Percentiles rank a stretch among this genome's conserved stretches.
These are phyloP conservation scores for Aureobasidium sp. DNA, from an alignment of 2,329 filamentous ascomycete genomes.

Conservation along the genomic window DNA sequence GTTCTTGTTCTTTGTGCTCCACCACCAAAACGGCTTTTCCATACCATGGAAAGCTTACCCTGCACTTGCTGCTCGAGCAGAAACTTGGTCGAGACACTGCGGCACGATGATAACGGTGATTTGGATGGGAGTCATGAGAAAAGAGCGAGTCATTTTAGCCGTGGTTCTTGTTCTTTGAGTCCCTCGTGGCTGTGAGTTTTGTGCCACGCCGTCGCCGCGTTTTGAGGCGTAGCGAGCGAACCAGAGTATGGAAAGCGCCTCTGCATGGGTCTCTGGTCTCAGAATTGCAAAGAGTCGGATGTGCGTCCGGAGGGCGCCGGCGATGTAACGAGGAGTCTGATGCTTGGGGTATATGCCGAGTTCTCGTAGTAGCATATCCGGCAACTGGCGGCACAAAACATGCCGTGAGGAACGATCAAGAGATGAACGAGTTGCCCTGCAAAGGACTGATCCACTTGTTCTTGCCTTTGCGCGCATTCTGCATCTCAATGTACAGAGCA, in stretches of 20 bases:
- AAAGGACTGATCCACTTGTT: constrained; percentile 12
- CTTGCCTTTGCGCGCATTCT: constrained; percentile 35
- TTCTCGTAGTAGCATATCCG: not conserved
- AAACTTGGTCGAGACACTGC: not conserved
- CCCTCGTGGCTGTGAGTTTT: not conserved
- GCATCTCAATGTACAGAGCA: constrained; percentile 42
- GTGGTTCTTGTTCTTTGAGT: not conserved
- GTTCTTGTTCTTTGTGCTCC: not conserved
- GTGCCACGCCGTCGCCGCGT: not conserved
- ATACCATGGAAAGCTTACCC: not conserved
- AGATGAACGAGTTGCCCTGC: constrained; percentile 74
- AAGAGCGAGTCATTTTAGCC: not conserved
- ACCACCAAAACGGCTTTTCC: not conserved
- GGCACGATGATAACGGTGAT: not conserved
- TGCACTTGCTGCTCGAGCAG: not conserved
- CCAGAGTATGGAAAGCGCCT: not conserved
- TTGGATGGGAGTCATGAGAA: not conserved
- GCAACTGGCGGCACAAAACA: not conserved
- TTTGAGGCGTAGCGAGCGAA: not conserved
- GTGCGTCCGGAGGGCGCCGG: not conserved
- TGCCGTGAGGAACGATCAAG: constrained; percentile 57
- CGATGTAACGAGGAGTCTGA: not conserved
- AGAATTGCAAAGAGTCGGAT: not conserved
- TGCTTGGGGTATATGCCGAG: not conserved
- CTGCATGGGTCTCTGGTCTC: not conserved